These are phyloP conservation scores for Penicillium sp. DNA, from an alignment of 2,329 filamentous ascomycete genomes.

Conservation along the genomic window DNA sequence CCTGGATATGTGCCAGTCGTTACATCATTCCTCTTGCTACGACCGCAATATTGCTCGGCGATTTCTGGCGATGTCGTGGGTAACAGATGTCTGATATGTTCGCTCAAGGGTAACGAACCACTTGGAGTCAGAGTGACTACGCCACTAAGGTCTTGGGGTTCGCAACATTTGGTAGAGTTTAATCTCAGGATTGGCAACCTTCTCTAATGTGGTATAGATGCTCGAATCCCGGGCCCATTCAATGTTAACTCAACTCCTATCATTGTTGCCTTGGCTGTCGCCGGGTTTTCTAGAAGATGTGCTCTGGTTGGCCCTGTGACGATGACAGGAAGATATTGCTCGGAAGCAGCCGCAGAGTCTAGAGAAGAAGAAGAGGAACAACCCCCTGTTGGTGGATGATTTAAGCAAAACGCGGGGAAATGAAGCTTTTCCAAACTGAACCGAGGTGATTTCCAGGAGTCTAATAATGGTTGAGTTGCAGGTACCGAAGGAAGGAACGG, in stretches of 20 bases:
- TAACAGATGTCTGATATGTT: neutral
- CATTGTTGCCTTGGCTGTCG: neutral
- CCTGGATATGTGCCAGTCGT: neutral
- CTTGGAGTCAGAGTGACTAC: neutral
- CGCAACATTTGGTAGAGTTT: neutral
- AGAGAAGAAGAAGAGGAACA: neutral
- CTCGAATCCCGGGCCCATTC: neutral
- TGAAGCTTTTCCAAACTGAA: neutral
- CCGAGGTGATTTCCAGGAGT: neutral
- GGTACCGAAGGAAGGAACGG: no score
- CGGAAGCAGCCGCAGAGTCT: neutral
- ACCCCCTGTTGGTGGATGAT: neutral
- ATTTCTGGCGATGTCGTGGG: neutral
- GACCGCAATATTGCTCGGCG: neutral
- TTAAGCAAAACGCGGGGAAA: neutral
- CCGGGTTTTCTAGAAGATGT: neutral
- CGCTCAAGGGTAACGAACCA: neutral
- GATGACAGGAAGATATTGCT: neutral
- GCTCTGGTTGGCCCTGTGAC: neutral
- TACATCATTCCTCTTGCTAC: neutral
- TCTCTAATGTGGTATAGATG: neutral
- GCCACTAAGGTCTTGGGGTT: neutral
- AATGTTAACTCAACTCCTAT: neutral
- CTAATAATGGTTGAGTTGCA: neutral
- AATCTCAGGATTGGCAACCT: neutral